Evolutionary conservation across 78 protist genomes (phyloP), one percentile per base, ranked within the genome.

Genomic region (Dictyostelium citrinum): DNA sequence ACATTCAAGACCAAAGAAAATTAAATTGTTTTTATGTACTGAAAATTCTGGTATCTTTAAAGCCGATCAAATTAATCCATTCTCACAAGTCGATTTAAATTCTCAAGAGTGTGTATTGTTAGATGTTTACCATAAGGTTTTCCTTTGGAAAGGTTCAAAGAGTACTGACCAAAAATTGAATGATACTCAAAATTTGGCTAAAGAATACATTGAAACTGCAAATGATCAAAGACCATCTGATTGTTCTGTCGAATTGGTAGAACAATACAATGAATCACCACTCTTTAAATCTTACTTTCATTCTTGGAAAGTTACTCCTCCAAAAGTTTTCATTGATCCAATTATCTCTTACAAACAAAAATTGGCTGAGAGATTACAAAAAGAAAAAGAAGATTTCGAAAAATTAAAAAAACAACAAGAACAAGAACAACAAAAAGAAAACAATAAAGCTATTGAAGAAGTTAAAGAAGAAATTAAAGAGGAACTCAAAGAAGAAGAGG

Each of bases 251-350:
- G 64, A 51, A 2, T 39, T 58, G 14, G 58, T 41, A 3, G 46
- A 61, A 1, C 79, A 88, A 17, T 77, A 83, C 29, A 43, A 43
- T 29, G 93, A 88, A 55, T 14, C 93, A 3, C 3, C 35, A 29
- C 17, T 45, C 22, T 88, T 88, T 35, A 88, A 55, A 75, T 77
- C 93, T 41, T 43, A 70, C 24, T 88, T 88, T 35, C 46, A 61
- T 16, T 88, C 93, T 45, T 88, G 93, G 93, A 88, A 88, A 64
- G 29, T 29, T 12, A 14, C 85, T n/a, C n/a, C 41, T 11, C 51
- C 77, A 88, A 88, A 88, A 72, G 85, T 78, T 6, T 88, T 88
- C 51, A 33, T 88, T 33, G 93, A 88, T 88, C 93, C 93, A 61
- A 37, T 31, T 10, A 76, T 55, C 7, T 17, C 82, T 41, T 22